A percentile compares a stretch with the other conserved stretches of the same genome.
Evolutionary conservation across 306 rosid genomes (phyloP).

Genomic region (Casuarina equisetifolia): DNA sequence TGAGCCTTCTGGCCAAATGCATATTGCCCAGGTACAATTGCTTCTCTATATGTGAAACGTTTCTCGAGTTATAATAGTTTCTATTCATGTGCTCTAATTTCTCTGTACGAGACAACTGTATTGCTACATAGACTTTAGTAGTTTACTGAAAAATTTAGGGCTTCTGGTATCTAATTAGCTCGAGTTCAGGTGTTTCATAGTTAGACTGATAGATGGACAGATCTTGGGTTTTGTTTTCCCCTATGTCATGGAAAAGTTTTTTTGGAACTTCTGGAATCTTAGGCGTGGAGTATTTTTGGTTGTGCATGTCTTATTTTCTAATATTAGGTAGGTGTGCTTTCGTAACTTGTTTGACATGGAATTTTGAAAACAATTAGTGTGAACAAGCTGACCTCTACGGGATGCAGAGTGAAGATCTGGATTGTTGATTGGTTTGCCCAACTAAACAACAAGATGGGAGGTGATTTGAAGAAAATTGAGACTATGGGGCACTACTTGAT

Average conservation of each 20-base stretch:
- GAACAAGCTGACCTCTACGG: slow-evolving; percentile 74
- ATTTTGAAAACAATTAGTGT: slow-evolving; percentile 75
- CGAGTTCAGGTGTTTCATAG: no score
- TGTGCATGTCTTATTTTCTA: not conserved
- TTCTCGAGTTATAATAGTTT: no score
- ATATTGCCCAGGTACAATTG: no score
- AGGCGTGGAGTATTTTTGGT: not conserved
- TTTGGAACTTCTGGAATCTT: no score
- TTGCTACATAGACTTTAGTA: no score
- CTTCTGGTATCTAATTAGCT: no score
- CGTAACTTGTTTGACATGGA: slow-evolving; percentile 43
- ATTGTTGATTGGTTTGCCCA: slow-evolving; percentile 93
- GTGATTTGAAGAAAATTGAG: slow-evolving; percentile 80
- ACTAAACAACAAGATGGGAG: slow-evolving; percentile 83
- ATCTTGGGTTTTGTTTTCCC: not conserved
- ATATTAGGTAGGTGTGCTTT: not conserved
- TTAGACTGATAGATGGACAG: no score
- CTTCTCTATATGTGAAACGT: no score
- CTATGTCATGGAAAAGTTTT: not conserved
- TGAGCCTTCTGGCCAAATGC: no score
- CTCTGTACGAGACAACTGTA: no score
- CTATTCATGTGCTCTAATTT: no score
- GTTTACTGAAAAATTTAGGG: no score
- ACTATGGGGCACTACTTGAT: slow-evolving; percentile 65
- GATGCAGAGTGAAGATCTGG: slow-evolving; percentile 86